Evolutionary conservation across 805 yeast species (phyloP).

Genomic region (Wickerhamomyces hampshirensis): DNA sequence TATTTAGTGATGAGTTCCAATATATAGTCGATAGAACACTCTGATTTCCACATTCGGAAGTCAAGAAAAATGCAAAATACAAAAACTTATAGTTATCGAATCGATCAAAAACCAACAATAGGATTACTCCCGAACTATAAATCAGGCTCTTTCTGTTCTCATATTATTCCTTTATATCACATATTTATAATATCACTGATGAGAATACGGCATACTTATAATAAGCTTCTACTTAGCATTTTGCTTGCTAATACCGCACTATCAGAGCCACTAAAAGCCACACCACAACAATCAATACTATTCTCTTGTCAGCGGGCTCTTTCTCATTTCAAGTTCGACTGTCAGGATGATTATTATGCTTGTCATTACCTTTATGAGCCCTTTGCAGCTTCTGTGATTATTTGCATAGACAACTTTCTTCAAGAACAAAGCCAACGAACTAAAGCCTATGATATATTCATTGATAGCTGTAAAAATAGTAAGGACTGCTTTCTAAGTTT

Average conservation of each 20-base stretch:
- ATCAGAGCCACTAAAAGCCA: conserved; percentile 17
- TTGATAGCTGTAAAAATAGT: conserved; percentile 5
- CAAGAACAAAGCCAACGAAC: conserved; percentile 6
- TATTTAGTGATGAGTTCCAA: no score
- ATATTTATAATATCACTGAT: no score
- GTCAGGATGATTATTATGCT: conserved; percentile 9
- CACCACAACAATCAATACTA: conserved; percentile 20
- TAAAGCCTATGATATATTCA: conserved; percentile 9
- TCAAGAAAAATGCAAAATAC: no score
- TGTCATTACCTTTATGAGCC: conserved; percentile 21
- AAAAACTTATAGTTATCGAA: not conserved
- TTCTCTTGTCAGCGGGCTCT: conserved; percentile 22
- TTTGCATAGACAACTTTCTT: conserved; percentile 17
- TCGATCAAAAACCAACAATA: not conserved
- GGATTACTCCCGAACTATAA: no score
- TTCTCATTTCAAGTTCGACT: conserved; percentile 14
- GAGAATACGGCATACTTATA: no score
- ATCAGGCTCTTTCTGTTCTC: no score
- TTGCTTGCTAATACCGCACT: not conserved
- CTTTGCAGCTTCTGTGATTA: conserved; percentile 14
- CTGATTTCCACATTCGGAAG: no score
- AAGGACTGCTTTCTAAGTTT: conserved; percentile 5
- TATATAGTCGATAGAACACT: no score
- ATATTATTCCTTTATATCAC: no score
- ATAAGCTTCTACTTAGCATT: no score